Evolutionary conservation across 179 eudicot species (phyloP), one percentile per base, ranked within the genome.

Genomic region (Nepenthes alata): DNA sequence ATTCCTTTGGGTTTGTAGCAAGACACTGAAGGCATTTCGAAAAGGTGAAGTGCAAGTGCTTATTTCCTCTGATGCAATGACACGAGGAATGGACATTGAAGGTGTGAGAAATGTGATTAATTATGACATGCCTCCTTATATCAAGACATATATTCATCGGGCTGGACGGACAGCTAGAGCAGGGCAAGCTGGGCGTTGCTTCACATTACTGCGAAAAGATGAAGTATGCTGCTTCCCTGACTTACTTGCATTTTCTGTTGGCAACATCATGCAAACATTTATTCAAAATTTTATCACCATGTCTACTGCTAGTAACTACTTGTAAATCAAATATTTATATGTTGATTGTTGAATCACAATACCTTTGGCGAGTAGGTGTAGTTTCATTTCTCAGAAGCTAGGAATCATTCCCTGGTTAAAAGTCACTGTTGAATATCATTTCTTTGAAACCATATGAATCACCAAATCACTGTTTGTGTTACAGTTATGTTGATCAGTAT

Each of bases 151-250:
- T 67, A 76, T 93, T 74, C 98, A 93, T 77, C 86, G 97, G 38
- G 98, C 90, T 67, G 98, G 98, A 62, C 81, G 97, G 62, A 89
- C 97, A 63, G 97, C 98, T 61, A 93, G 98, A 79, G 98, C 98
- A 3, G 95, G 95, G 49, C 85, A 77, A 71, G 74, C 74, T 57
- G 98, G 98, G 50, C 78, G 87, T 58, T 93, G 97, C 82, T 89
- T 86, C 74, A 86, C 96, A 25, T 75, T 93, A 73, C 74, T 93
- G 47, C 80, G 76, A 55, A 79, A 80, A 64, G 85, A 78, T 48
- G 90, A 93, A 84, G 98, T 93, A 74, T 67, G 77, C 49, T 59
- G 11, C 64, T 4, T 13, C 53, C 11, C 53, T 50, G n/a, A 13
- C 15, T 50, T 11, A 50, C 53, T 13, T 50, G 53, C 53, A 7